These are phyloP conservation scores for Chlorella sp. DNA, from an alignment of 139 green algal species.

Conservation along the genomic window DNA sequence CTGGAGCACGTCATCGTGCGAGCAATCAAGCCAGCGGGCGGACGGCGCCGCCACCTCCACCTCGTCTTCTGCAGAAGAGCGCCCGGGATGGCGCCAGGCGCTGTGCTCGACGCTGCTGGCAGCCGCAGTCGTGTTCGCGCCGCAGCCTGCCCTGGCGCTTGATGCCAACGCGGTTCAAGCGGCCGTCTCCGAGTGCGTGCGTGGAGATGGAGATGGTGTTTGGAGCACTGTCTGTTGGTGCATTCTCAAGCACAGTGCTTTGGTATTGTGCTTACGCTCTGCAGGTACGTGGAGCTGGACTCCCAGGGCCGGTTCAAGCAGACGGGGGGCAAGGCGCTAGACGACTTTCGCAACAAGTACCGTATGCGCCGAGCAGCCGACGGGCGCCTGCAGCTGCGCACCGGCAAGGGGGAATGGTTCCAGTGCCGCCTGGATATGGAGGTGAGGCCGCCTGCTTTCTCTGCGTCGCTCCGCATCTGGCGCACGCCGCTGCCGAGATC, in stretches of 20 bases:
- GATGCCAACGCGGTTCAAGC: background rate
- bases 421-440: conserved; percentile 47
- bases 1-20: too few relatives aligned
- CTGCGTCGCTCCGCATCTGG: too few relatives aligned
- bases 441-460: too few relatives aligned
- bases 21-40: too few relatives aligned
- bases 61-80: too few relatives aligned
- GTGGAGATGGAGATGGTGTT: background rate
- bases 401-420: conserved; percentile 26
- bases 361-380: conserved; percentile 30
- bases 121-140: background rate
- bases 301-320: conserved; percentile 26
- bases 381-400: conserved; percentile 32
- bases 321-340: conserved; percentile 10
- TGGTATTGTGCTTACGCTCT: background rate
- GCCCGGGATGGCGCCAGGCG: background rate
- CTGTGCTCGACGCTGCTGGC: background rate
- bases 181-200: background rate
- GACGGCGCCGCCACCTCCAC: too few relatives aligned
- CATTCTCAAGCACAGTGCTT: background rate
- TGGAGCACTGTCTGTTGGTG: background rate
- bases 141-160: background rate
- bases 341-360: conserved; percentile 36
- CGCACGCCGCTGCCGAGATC: too few relatives aligned
- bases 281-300: conserved; percentile 33